Conservation (phyloP, 208 protist genomes). For the Leishmania tropica region DNA sequence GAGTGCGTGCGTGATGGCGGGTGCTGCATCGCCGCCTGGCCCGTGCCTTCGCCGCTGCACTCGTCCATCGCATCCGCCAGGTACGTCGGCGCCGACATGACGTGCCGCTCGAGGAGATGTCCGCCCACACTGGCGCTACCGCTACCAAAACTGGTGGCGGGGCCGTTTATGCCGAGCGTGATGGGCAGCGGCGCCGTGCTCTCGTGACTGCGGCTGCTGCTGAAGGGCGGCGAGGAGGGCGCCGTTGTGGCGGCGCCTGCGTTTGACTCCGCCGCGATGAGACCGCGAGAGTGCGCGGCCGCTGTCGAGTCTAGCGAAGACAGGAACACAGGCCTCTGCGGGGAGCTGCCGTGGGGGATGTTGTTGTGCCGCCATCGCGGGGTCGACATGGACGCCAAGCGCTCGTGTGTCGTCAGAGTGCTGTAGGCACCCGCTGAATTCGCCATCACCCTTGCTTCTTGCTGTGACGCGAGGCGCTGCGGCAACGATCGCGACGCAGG, state of each 20-base stretch:
- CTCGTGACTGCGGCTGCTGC: not conserved
- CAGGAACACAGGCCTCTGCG: constrained; percentile 28
- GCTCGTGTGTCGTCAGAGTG: not conserved
- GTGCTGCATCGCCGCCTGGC: not conserved
- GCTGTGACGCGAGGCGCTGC: not conserved
- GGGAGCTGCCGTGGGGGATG: constrained; percentile 25
- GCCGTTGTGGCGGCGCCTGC: not conserved
- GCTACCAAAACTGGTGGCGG: not conserved
- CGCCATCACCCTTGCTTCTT: not conserved
- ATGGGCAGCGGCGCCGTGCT: not conserved
- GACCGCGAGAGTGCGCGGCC: constrained; percentile 16
- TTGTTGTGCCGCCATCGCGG: constrained; percentile 20
- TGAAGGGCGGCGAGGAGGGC: not conserved
- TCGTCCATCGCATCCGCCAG: not conserved
- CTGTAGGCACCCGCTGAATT: not conserved
- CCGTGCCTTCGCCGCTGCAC: constrained; percentile 4
- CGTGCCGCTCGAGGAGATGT: not conserved
- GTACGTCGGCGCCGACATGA: constrained; percentile 20
- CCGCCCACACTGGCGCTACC: not conserved
- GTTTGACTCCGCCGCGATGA: constrained; percentile 27
- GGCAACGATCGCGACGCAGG: not conserved
- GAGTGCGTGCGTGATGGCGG: constrained; percentile 7
- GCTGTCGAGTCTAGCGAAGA: constrained; percentile 29
- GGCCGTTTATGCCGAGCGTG: too few relatives aligned
- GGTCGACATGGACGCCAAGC: not conserved